Base-by-base conservation (phyloP, 352 stramenopile genomes). In the Phytopythium mirpurense region DNA sequence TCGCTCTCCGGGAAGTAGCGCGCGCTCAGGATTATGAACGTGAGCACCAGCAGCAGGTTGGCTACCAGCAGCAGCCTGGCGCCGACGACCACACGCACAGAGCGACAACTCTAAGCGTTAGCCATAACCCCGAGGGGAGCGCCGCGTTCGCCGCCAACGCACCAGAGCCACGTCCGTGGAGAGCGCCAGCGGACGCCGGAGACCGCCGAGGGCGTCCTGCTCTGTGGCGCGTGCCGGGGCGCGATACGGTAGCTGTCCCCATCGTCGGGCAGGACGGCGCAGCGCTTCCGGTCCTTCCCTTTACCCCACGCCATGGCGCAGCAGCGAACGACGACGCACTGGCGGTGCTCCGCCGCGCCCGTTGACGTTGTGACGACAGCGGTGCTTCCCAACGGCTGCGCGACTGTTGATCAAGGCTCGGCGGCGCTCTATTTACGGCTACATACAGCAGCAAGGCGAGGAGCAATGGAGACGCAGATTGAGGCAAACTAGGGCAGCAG, bases 21-120 rank as follows among this genome's bases (percentile, higher is more conserved):
- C 7, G 71, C 69, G 54, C 71, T 83, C 26, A 65, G 51, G 59
- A 88, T 83, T 55, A 83, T 84, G 64, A 86, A 83, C 2, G 35
- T 51, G 1, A 64, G 62, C 24, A 88, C 52, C 2, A 68, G 67
- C 21, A 67, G 32, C 21, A 86, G 60, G 45, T 85, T 88, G 21
- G 62, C 35, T 32, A 86, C 32, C 37, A 88, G 48, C 18, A 82
- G 73, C 40, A 74, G 42, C 69, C 72, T 83, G 38, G 19, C 10
- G 11, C 37, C 36, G 50, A 26, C 16, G 32, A 23, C 35, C n/a
- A 40, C 5, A 11, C 9, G 26, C 41, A 5, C 5, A 32, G 29
- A 32, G 29, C 5, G 29, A n/a, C n/a, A n/a, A n/a, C n/a, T n/a
- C n/a, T n/a, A n/a, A n/a, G n/a, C n/a, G n/a, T n/a, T n/a, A n/a